phyloP scores from a whole-genome alignment of 2,329 filamentous ascomycete species.

The Pseudogymnoascus sp. region DNA sequence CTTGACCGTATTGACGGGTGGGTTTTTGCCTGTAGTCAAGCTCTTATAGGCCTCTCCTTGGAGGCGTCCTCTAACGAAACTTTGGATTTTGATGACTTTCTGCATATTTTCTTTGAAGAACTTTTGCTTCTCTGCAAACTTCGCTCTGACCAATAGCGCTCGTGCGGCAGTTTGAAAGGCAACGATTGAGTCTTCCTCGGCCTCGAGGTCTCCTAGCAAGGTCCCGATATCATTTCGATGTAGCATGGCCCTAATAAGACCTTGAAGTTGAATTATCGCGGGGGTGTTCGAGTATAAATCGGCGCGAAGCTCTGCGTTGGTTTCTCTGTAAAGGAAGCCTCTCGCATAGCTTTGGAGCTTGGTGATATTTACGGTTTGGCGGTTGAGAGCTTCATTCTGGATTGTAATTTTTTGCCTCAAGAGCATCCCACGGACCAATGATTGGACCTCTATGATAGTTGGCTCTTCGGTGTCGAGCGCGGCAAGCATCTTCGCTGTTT shows the following conservation, averaged over 20 bases:
- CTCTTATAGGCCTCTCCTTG: slow-evolving; percentile 98
- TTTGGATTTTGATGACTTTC: slow-evolving; percentile 97
- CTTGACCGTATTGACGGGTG: slow-evolving; percentile 92
- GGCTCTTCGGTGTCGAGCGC: slow-evolving; percentile 38
- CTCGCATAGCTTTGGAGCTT: slow-evolving; percentile 59
- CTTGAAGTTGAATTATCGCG: slow-evolving; percentile 63
- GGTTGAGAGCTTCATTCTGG: slow-evolving; percentile 47
- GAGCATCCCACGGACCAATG: slow-evolving; percentile 52
- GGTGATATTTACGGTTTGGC: slow-evolving; percentile 47
- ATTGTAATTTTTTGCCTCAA: slow-evolving; percentile 41
- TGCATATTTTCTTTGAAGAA: slow-evolving; percentile 97
- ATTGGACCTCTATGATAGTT: slow-evolving; percentile 46
- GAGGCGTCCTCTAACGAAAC: slow-evolving; percentile 86
- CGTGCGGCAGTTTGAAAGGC: slow-evolving; percentile 68
- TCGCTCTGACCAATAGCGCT: slow-evolving; percentile 62
- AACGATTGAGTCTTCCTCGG: slow-evolving; percentile 67
- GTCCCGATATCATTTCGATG: slow-evolving; percentile 65
- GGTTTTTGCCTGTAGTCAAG: slow-evolving; percentile 90
- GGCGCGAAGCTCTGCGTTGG: slow-evolving; percentile 54
- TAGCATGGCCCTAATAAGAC: slow-evolving; percentile 69
- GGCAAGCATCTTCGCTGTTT: slow-evolving; percentile 40
- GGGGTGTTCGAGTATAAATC: slow-evolving; percentile 61
- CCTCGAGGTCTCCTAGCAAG: slow-evolving; percentile 68
- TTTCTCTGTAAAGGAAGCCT: slow-evolving; percentile 54
- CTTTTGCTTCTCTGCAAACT: slow-evolving; percentile 75